Evolutionary conservation across 1,139 yeast species (phyloP).

Genomic region (Pichia sp.): DNA sequence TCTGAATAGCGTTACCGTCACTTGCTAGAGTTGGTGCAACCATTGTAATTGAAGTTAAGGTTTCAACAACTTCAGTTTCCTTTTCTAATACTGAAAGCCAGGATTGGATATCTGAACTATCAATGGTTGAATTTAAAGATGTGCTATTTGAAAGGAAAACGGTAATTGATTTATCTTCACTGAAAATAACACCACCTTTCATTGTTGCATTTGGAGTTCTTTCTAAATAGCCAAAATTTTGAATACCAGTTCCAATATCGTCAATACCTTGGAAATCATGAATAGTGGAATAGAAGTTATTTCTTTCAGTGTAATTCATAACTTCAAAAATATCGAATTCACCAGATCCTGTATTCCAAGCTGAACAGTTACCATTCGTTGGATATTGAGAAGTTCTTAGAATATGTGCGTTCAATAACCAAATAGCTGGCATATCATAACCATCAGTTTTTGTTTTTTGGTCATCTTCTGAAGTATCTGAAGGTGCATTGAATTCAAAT

Average conservation of each 20-base stretch:
- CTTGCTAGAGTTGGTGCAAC: constrained; percentile 11
- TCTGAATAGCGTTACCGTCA: background rate
- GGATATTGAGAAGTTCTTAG: constrained; percentile 77
- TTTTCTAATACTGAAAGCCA: constrained; percentile 31
- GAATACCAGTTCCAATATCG: constrained; percentile 52
- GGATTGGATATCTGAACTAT: constrained; percentile 31
- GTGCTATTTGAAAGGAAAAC: constrained; percentile 57
- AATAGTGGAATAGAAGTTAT: constrained; percentile 54
- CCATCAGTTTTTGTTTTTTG: constrained; percentile 34
- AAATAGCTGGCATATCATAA: constrained; percentile 69
- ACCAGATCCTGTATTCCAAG: constrained; percentile 78
- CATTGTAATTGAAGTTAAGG: constrained; percentile 21
- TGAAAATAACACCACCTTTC: constrained; percentile 69
- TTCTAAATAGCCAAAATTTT: constrained; percentile 48
- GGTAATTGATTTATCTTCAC: constrained; percentile 50
- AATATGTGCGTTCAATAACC: constrained; percentile 70
- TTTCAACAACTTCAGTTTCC: constrained; percentile 10
- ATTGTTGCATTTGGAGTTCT: constrained; percentile 45
- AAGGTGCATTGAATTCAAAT: constrained; percentile 65
- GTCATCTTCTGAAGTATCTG: constrained; percentile 28
- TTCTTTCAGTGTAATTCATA: constrained; percentile 46
- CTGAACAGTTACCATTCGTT: constrained; percentile 55
- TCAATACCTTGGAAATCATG: constrained; percentile 71
- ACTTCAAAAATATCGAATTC: constrained; percentile 76
- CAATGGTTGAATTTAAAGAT: constrained; percentile 36